Evolutionary conservation across 2,329 filamentous ascomycete genomes (phyloP).

Genomic region (Parastagonospora avenae): DNA sequence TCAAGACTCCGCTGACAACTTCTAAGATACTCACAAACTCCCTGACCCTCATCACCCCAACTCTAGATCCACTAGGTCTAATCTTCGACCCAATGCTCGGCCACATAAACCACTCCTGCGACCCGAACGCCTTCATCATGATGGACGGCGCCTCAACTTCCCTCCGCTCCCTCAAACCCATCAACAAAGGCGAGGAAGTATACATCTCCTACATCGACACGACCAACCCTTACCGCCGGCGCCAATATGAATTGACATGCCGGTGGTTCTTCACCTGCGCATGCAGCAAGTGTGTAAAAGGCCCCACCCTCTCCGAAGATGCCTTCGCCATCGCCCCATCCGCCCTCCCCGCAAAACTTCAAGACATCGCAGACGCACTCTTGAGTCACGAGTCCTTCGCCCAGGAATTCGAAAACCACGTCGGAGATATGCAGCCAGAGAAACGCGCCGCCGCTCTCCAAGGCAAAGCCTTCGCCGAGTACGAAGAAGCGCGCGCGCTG

Average conservation of each 20-base stretch:
- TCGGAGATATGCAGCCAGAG: conserved; percentile 30
- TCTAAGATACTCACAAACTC: conserved; percentile 59
- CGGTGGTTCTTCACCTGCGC: conserved; percentile 65
- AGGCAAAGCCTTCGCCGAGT: conserved; percentile 30
- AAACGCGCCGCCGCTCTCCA: conserved; percentile 34
- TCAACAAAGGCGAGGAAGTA: conserved; percentile 62
- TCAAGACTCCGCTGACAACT: conserved; percentile 40
- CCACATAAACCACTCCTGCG: conserved; percentile 66
- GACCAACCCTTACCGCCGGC: conserved; percentile 56
- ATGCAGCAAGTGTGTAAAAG: conserved; percentile 57
- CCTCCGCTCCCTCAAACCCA: conserved; percentile 58
- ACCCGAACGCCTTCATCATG: conserved; percentile 62
- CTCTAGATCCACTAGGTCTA: conserved; percentile 64
- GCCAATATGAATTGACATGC: conserved; percentile 58
- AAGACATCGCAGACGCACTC: conserved; percentile 28
- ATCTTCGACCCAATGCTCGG: conserved; percentile 61
- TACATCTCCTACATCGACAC: conserved; percentile 67
- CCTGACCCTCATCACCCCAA: conserved; percentile 61
- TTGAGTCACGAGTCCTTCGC: conserved; percentile 15
- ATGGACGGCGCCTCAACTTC: conserved; percentile 60
- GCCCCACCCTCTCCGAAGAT: conserved; percentile 48
- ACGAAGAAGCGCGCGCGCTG: conserved; percentile 28
- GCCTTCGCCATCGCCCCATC: conserved; percentile 44
- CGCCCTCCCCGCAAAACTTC: conserved; percentile 29
- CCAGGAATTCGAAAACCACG: conserved; percentile 28